Evolutionary conservation across 768 basidiomycete genomes (phyloP), one percentile per base, ranked within the genome.

Genomic region (Cytidiella melzeri): DNA sequence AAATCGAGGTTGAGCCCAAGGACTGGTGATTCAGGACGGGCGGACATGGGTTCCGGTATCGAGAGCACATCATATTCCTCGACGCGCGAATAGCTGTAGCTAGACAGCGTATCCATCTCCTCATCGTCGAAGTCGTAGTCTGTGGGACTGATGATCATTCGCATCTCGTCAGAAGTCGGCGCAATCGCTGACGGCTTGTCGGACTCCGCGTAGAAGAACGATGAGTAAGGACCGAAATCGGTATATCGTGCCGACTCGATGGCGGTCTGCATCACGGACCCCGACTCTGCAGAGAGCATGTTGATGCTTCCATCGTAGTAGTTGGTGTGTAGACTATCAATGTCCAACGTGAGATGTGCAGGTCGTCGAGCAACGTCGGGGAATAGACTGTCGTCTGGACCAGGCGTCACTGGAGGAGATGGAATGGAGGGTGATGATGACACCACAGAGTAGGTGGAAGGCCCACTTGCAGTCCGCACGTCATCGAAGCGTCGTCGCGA

Each of bases 221-320:
- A 49, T 20, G 55, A 56, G 51, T 57, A 60, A 38, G 57, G 44
- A 47, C 77, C 80, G 48, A 77, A 75, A 27, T 51, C 61, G 21
- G 56, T 53, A 45, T 52, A 52, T 40, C 48, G 24, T 7, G 51
- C 55, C 9, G 57, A 57, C 64, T 87, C 85, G 42, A 85, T 77
- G 34, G 85, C 85, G 18, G 85, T 87, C 51, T 83, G 84, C 84
- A 87, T 85, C 55, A 73, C 71, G 23, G 83, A 83, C 30, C 15
- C 30, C 26, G 82, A 81, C 15, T 71, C 68, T 39, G 61, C 61
- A 23, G 69, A 69, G 44, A 62, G 61, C 30, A 77, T 73, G 12
- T 77, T 77, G 51, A 68, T 71, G 50, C 67, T 66, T 55, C 68
- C 67, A 53, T 66, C 69, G 55, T 77, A 71, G 61, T 77, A 77